phyloP scores from a whole-genome alignment of 257 asterid species.

The Forsythia suspensa region DNA sequence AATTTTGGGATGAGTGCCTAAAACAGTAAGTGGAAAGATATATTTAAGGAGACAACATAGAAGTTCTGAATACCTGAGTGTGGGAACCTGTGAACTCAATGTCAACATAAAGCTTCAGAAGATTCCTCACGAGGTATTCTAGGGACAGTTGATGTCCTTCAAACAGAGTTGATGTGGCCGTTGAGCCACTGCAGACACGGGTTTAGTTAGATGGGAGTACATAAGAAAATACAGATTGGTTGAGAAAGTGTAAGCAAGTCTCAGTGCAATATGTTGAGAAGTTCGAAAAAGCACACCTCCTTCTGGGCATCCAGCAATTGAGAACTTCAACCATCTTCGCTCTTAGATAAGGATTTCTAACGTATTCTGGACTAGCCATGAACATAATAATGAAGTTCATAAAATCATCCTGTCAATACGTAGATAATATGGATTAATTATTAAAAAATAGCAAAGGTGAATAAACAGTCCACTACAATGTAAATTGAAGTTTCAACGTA shows the following conservation, averaged over 20 bases:
- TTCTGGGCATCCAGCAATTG: conserved; percentile 95
- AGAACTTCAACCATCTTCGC: conserved; percentile 99
- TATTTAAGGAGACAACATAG: background rate
- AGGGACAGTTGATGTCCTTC: conserved; percentile 92
- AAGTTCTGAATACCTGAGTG: conserved; percentile 66
- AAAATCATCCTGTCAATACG: conserved; percentile 75
- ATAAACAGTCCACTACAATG: background rate
- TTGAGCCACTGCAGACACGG: conserved; percentile 67
- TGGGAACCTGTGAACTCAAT: conserved; percentile 99
- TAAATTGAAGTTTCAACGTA: conserved; percentile 22
- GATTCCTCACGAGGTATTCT: conserved; percentile 85
- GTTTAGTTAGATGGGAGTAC: conserved; percentile 11
- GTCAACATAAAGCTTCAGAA: conserved; percentile 91
- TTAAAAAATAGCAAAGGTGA: conserved; percentile 19
- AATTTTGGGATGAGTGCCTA: background rate
- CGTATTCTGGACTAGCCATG: conserved; percentile 94
- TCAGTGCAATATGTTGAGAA: background rate
- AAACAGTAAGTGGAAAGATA: background rate
- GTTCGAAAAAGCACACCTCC: conserved; percentile 54
- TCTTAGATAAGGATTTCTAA: conserved; percentile 93
- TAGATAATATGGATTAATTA: conserved; percentile 7
- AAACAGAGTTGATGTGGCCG: conserved; percentile 75
- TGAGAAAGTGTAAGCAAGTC: background rate
- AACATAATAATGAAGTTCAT: conserved; percentile 98
- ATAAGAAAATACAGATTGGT: background rate